Percentiles rank a stretch among this genome's conserved stretches.
These are phyloP conservation scores for Pneumocystis murina DNA, from an alignment of 1,139 yeast species.

Conservation along the genomic window DNA sequence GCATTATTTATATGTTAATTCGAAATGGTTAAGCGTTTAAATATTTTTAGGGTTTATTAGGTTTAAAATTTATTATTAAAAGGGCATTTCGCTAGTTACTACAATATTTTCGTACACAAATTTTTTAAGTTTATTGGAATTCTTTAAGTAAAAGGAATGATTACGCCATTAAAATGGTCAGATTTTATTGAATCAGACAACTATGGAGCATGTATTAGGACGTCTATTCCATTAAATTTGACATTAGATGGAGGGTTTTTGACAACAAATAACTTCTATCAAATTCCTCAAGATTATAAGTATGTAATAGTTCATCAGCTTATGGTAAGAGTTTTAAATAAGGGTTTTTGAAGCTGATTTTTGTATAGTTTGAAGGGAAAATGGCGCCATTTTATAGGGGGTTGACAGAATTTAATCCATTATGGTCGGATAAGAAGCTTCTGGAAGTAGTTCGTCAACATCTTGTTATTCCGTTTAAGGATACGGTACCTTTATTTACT, in stretches of 20 bases:
- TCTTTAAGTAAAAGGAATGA: neutral
- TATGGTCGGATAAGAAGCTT: conserved; percentile 62
- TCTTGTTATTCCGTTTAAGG: neutral
- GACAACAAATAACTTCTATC: neutral
- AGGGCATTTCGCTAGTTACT: too few relatives aligned
- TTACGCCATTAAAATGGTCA: too few relatives aligned
- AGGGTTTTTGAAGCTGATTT: neutral
- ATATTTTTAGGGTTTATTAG: too few relatives aligned
- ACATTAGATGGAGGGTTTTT: neutral
- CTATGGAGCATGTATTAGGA: neutral
- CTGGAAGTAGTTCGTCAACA: conserved; percentile 31
- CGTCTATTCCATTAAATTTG: neutral
- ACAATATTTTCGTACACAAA: too few relatives aligned
- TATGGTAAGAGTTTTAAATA: neutral
- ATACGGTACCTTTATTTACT: neutral
- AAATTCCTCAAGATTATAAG: neutral
- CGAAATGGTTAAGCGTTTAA: too few relatives aligned
- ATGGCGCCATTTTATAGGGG: conserved; percentile 89
- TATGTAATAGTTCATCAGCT: neutral
- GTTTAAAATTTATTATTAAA: too few relatives aligned
- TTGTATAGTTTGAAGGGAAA: conserved; percentile 34
- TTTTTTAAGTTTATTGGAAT: neutral
- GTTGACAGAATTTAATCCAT: conserved; percentile 59
- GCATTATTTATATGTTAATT: too few relatives aligned
- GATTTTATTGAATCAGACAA: neutral